Evolutionary conservation across 1,139 yeast species (phyloP), one percentile per base, ranked within the genome.

Genomic region (Hyphopichia pseudoburtonii): DNA sequence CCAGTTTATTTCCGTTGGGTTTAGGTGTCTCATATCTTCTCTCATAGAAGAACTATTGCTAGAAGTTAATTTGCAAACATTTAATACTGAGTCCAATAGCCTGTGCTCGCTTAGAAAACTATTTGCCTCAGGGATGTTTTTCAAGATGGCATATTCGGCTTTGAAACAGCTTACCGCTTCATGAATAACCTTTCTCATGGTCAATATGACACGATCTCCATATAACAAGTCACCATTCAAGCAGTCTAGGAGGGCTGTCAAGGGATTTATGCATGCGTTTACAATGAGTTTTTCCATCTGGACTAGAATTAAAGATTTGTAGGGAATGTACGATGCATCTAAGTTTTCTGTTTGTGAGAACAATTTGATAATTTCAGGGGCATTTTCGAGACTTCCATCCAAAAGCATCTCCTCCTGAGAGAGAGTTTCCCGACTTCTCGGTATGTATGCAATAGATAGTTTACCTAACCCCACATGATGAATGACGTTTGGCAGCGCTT

Each of bases 1-100:
- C 57, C 76, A 84, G 42, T 82, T 84, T 22, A 90, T 76, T 54
- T 90, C 98, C 0, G 95, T 84, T 18, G 67, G 70, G 45, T 80
- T 71, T 37, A 79, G 65, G 44, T 73, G 66, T 32, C 77, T 57
- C 2, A 85, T 72, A 51, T 90, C 97, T 47, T 86, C 88, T 50
- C 95, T 73, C 97, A 90, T 92, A 2, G 96, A 86, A 7, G 94
- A 80, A 36, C 84, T 78, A 60, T 89, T 92, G 33, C 69, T 58
- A 0, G 76, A 71, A 17, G 82, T 73, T 26, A 51, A 34, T 41
- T 70, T 60, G 28, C 79, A 65, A 9, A 76, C 74, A 3, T 72
- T 66, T 15, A 65, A 43, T 5, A 83, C 83, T 3, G 70, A 57
- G 21, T 66, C 57, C 16, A 75, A 51, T 45, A 86, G 60, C 14